phyloP scores from a whole-genome alignment of 225 moss, liverwort and hornwort genomes.

The Sphagnum tenellum region DNA sequence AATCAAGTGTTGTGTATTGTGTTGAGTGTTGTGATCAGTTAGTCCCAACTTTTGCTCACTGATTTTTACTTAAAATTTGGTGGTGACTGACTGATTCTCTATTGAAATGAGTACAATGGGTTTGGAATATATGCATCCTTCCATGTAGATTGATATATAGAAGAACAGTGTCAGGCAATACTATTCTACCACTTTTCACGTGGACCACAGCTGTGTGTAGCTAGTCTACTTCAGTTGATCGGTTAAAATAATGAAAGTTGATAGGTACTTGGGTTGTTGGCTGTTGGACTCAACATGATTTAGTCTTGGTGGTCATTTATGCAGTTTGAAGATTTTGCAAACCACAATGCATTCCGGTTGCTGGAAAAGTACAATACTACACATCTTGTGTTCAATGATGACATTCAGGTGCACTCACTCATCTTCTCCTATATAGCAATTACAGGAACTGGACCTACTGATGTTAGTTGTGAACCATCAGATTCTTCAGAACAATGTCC shows the following conservation, averaged over 20 bases:
- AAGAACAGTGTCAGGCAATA: no score
- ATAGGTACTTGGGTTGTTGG: conserved; percentile 8
- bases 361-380: conserved; percentile 57
- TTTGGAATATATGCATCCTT: background rate
- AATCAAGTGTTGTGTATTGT: no score
- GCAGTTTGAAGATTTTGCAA: conserved; percentile 89
- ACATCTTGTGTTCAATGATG: conserved; percentile 88
- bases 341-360: conserved; percentile 87
- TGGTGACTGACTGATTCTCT: no score
- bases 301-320: conserved; percentile 5
- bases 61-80: no score
- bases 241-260: conserved; percentile 2
- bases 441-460: background rate
- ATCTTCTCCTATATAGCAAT: background rate
- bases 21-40: background rate
- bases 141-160: background rate
- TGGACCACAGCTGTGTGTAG: background rate
- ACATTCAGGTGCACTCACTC: conserved; percentile 56
- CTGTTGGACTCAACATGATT: background rate
- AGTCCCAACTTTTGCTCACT: conserved; percentile 5
- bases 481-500: no score
- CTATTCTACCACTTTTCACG: no score
- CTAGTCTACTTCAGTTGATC: conserved; percentile 1
- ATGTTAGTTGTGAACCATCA: no score
- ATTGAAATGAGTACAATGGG: no score